phyloP scores from a whole-genome alignment of 1,139 yeast genomes.

The Pichia sp. region DNA sequence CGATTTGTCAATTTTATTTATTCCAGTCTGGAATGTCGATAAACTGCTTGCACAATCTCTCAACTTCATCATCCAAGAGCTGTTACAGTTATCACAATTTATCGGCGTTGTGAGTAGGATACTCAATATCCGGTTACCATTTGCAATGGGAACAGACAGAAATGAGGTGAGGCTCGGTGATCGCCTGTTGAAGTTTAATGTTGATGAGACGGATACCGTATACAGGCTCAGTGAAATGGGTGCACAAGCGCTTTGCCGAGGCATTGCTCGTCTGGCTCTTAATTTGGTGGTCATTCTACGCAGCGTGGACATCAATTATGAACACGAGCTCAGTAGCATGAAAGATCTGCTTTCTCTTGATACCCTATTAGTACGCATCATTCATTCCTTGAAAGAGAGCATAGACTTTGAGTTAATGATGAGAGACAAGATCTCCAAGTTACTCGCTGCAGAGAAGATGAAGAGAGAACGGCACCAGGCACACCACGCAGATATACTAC shows the following conservation, averaged over 20 bases:
- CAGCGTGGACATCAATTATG: slow-evolving; percentile 11
- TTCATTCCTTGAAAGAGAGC: background rate
- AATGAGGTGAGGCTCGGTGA: slow-evolving; percentile 7
- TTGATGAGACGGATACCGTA: background rate
- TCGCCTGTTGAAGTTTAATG: background rate
- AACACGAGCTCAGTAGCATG: slow-evolving; percentile 6
- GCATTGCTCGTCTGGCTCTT: slow-evolving; percentile 17
- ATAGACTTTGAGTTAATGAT: background rate
- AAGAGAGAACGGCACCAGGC: too few relatives aligned
- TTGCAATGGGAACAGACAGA: slow-evolving; percentile 1
- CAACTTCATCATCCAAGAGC: slow-evolving; percentile 9
- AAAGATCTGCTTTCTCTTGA: slow-evolving; percentile 16
- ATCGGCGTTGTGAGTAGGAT: slow-evolving; percentile 4
- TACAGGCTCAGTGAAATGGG: slow-evolving; percentile 8
- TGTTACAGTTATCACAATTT: slow-evolving; percentile 10
- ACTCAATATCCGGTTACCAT: slow-evolving; percentile 12
- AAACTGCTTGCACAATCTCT: slow-evolving; percentile 7
- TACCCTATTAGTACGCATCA: slow-evolving; percentile 9
- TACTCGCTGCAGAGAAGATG: too few relatives aligned
- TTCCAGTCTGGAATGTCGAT: slow-evolving; percentile 14
- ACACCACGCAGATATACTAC: too few relatives aligned
- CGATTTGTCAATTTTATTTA: slow-evolving; percentile 3
- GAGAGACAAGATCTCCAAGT: background rate
- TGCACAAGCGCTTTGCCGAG: slow-evolving; percentile 13
- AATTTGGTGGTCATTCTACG: slow-evolving; percentile 14